phyloP scores from a whole-genome alignment of 2,329 filamentous ascomycete species.

The Xylariaceae sp. region DNA sequence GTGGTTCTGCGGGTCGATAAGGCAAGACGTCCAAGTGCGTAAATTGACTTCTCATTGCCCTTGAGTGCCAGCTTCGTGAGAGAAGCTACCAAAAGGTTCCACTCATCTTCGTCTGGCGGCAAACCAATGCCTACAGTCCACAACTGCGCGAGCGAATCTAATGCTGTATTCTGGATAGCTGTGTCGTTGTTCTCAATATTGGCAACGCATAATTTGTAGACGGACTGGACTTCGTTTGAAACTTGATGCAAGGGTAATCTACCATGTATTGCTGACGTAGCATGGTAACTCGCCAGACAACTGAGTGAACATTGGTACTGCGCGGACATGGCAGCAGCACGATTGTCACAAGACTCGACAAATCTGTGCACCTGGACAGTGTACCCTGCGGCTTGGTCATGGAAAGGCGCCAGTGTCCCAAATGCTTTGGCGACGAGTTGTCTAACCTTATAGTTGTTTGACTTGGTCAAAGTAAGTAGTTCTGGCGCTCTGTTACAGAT shows the following conservation, averaged over 20 bases:
- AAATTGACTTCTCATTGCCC: constrained; percentile 75
- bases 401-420: constrained; percentile 74
- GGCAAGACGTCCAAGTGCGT: constrained; percentile 74
- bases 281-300: constrained; percentile 29
- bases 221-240: constrained; percentile 25
- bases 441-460: constrained; percentile 69
- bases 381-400: constrained; percentile 39
- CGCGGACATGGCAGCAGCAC: constrained; percentile 27
- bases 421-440: constrained; percentile 66
- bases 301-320: constrained; percentile 32
- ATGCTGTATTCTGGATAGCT: constrained; percentile 26
- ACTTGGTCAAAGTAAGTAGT: constrained; percentile 61
- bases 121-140: constrained; percentile 32
- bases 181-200: constrained; percentile 19
- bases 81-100: constrained; percentile 62
- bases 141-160: constrained; percentile 32
- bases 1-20: constrained; percentile 48
- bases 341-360: constrained; percentile 24
- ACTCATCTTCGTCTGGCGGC: constrained; percentile 33
- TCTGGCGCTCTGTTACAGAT: constrained; percentile 48
- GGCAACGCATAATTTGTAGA: constrained; percentile 18
- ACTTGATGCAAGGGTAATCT: constrained; percentile 14
- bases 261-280: constrained; percentile 27
- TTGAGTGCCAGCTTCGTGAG: constrained; percentile 64
- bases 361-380: constrained; percentile 36